Conservation (phyloP, 306 rosid genomes). For the Senna siamea region DNA sequence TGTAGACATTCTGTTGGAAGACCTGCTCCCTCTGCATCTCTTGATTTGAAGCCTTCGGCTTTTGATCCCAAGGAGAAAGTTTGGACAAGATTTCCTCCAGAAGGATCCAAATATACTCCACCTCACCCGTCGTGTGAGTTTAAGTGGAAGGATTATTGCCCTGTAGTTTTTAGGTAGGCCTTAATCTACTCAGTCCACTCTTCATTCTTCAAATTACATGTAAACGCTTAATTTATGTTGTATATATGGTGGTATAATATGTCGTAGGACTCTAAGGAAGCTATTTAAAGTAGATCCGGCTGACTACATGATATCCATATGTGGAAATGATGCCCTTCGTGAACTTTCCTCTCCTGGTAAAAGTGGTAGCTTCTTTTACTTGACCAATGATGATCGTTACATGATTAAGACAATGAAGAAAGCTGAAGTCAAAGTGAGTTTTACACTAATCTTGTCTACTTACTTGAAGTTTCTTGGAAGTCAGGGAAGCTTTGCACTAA, state of each 20-base stretch:
- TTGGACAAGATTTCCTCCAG: conserved; percentile 94
- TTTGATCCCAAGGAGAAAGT: conserved; percentile 90
- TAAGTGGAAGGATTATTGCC: conserved; percentile 96
- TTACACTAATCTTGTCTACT: not conserved
- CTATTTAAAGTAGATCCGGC: conserved; percentile 94
- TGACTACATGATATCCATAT: conserved; percentile 92
- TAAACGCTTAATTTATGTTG: too few species aligned
- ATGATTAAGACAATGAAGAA: conserved; percentile 95
- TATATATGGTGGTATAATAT: too few species aligned
- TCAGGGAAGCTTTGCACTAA: not conserved
- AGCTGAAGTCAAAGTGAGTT: conserved; percentile 92
- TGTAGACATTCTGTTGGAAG: conserved; percentile 89
- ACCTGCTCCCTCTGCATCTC: conserved; percentile 83
- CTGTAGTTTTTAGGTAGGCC: conserved; percentile 84
- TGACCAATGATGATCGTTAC: conserved; percentile 92
- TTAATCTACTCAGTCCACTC: not conserved
- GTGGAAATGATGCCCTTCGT: conserved; percentile 90
- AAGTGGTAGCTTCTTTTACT: conserved; percentile 96
- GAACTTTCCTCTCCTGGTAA: conserved; percentile 95
- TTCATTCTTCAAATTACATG: too few species aligned
- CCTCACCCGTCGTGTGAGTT: conserved; percentile 90
- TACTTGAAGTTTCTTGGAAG: conserved; percentile 26
- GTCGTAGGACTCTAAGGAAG: conserved; percentile 74
- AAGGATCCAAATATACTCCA: conserved; percentile 89
- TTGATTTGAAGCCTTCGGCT: conserved; percentile 90